Percentiles rank a stretch among this genome's conserved stretches.
phyloP scores from a whole-genome alignment of 257 asterid genomes.

The Fraxinus pennsylvanica region DNA sequence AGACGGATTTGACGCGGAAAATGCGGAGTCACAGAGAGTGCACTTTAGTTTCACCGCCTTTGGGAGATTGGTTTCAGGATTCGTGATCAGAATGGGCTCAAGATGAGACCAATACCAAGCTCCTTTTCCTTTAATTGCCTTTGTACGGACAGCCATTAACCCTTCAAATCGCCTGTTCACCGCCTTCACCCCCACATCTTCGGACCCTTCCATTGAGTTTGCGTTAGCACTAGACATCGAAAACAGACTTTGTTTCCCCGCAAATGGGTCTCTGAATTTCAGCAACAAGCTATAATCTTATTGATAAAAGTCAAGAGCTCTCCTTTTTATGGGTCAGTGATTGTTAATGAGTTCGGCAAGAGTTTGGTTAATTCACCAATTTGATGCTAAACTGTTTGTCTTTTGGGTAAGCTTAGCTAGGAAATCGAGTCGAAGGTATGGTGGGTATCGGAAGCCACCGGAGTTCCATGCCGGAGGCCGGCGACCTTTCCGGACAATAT shows the following conservation, averaged over 20 bases:
- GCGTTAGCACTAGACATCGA: slow-evolving; percentile 50
- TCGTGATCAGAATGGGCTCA: slow-evolving; percentile 68
- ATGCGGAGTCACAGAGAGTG: slow-evolving; percentile 63
- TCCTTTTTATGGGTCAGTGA: slow-evolving; percentile 24
- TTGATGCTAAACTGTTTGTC: slow-evolving; percentile 5
- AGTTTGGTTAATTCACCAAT: slow-evolving; percentile 29
- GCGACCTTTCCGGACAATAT: slow-evolving; percentile 29
- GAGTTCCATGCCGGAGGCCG: slow-evolving; percentile 36
- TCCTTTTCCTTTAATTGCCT: slow-evolving; percentile 91
- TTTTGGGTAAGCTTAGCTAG: slow-evolving; percentile 13
- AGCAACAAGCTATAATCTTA: neutral
- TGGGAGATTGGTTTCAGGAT: slow-evolving; percentile 64
- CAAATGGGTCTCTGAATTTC: slow-evolving; percentile 18
- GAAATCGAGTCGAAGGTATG: slow-evolving; percentile 1
- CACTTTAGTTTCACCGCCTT: slow-evolving; percentile 87
- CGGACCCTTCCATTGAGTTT: slow-evolving; percentile 43
- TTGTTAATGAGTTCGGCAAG: slow-evolving; percentile 32
- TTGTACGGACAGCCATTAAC: slow-evolving; percentile 62
- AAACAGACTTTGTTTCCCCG: neutral
- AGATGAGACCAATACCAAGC: slow-evolving; percentile 99
- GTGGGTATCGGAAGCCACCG: slow-evolving; percentile 25
- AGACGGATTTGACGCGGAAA: slow-evolving; percentile 87
- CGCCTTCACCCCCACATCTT: slow-evolving; percentile 59
- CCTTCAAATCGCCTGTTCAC: slow-evolving; percentile 73
- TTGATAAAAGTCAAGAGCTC: slow-evolving; percentile 10